These are phyloP conservation scores for Entoloma clypeatum DNA, from an alignment of 1,284 basidiomycete genomes.

Conservation along the genomic window DNA sequence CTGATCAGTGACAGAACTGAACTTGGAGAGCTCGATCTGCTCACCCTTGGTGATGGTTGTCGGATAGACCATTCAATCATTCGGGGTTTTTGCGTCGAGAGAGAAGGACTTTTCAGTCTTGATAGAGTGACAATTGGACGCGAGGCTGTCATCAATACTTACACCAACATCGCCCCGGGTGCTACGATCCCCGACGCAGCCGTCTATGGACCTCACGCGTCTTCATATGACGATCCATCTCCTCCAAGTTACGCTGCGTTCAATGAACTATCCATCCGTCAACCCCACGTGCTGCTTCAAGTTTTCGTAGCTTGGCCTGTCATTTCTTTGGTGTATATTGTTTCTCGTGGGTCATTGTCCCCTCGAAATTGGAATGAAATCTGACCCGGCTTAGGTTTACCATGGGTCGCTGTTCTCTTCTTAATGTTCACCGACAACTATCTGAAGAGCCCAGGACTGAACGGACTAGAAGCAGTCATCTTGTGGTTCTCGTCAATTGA, in stretches of 20 bases:
- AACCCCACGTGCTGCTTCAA: constrained; percentile 32
- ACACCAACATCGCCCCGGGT: constrained; percentile 41
- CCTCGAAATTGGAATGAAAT: not conserved
- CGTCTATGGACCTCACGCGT: constrained; percentile 44
- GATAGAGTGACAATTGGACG: constrained; percentile 36
- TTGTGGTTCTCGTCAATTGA: constrained; percentile 40
- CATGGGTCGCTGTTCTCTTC: constrained; percentile 38
- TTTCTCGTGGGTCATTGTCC: constrained; percentile 25
- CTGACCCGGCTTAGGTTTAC: constrained; percentile 28
- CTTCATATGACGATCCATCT: constrained; percentile 37
- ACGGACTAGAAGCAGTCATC: constrained; percentile 37
- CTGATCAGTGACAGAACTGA: constrained; percentile 34
- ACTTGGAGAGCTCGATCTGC: constrained; percentile 41
- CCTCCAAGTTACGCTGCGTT: constrained; percentile 35
- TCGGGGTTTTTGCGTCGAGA: constrained; percentile 45
- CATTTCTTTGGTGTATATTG: constrained; percentile 30
- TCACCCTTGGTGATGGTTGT: constrained; percentile 40
- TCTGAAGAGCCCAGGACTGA: constrained; percentile 24
- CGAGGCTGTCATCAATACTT: constrained; percentile 40
- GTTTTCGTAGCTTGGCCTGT: constrained; percentile 37
- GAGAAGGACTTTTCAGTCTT: constrained; percentile 40
- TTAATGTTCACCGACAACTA: constrained; percentile 33
- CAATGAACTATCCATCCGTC: constrained; percentile 31
- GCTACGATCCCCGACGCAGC: constrained; percentile 32
- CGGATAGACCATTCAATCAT: constrained; percentile 37